Evolutionary conservation across 306 rosid species (phyloP), one percentile per base, ranked within the genome.

Genomic region (Pterocarpus santalinus): DNA sequence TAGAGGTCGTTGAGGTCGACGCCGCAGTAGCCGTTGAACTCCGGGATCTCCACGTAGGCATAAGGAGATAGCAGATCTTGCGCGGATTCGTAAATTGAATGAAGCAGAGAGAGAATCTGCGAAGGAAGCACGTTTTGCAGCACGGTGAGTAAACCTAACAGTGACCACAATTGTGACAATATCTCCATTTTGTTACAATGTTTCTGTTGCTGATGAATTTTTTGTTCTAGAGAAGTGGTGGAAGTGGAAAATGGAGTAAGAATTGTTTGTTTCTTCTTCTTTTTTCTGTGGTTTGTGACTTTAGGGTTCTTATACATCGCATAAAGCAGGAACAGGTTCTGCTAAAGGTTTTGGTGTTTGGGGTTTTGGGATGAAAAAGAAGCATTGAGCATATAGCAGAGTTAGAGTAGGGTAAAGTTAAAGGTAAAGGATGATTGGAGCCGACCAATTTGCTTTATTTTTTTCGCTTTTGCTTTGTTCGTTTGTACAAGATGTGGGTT

Each of bases 91-190:
- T 92, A 92, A 2, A 87, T 16, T 3, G 98, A 94, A 32, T 94
- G 92, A 16, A 94, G 95, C 34, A 94, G 64, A 0, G 98, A 90
- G 56, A 94, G 91, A 4, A 94, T 89, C 82, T 94, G 97, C 5
- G 98, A 79, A 3, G 97, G 98, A 12, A 94, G 82, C 22, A 94
- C 94, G 41, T 94, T 94, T 39, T 94, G 95, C 7, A 94, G 89
- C 51, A 94, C 97, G 1, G 98, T 94, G 5, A 94, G 88, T 34
- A 94, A 85, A 16, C 98, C 97, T 5, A 94, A 72, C 52, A 94
- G 72, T 14, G 98, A 94, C 98, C 98, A 94, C 90, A 94, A 69
- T 80, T 92, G 97, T 11, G 98, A 90, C n/a, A 94, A 71, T 60
- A 94, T 81, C 86, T 94, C 97, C 97, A 92, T 94, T 22, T 67